phyloP scores from a whole-genome alignment of 1,284 basidiomycete genomes.

The Chalciporus piperatoides region DNA sequence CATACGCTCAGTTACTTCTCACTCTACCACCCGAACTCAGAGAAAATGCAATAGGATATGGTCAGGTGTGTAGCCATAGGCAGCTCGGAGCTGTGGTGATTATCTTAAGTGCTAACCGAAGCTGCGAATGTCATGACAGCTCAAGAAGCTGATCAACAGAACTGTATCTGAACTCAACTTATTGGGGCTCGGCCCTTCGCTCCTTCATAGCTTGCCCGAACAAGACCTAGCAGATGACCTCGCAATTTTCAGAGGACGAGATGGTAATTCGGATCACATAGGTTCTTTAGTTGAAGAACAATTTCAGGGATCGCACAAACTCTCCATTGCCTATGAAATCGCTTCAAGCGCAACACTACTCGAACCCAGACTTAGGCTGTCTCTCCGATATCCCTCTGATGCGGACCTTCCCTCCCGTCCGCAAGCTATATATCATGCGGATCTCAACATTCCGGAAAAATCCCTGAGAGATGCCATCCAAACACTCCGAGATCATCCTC shows the following conservation, averaged over 20 bases:
- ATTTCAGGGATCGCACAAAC: slow-evolving; percentile 10
- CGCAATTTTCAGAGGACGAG: slow-evolving; percentile 26
- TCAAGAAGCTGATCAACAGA: slow-evolving; percentile 91
- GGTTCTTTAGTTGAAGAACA: background rate
- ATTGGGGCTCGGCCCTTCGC: slow-evolving; percentile 67
- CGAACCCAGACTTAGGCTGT: slow-evolving; percentile 55
- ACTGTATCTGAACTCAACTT: slow-evolving; percentile 79
- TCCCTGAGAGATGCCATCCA: slow-evolving; percentile 10
- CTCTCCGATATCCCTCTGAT: slow-evolving; percentile 31
- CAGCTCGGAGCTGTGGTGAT: background rate
- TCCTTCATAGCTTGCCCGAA: slow-evolving; percentile 46
- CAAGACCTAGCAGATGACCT: slow-evolving; percentile 17
- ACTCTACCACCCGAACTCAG: slow-evolving; percentile 74
- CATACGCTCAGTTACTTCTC: slow-evolving; percentile 66
- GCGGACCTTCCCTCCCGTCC: slow-evolving; percentile 1
- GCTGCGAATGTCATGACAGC: slow-evolving; percentile 39
- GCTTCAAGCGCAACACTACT: slow-evolving; percentile 44
- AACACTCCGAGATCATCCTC: slow-evolving; percentile 1
- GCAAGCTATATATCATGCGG: slow-evolving; percentile 10
- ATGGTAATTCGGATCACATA: background rate
- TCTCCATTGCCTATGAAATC: slow-evolving; percentile 52
- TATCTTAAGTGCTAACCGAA: background rate
- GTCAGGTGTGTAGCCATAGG: slow-evolving; percentile 62
- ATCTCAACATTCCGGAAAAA: slow-evolving; percentile 18
- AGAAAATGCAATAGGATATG: slow-evolving; percentile 82